Evolutionary conservation across 305 asterid genomes (phyloP), one percentile per base, ranked within the genome.

Genomic region (Fraxinus velutina): DNA sequence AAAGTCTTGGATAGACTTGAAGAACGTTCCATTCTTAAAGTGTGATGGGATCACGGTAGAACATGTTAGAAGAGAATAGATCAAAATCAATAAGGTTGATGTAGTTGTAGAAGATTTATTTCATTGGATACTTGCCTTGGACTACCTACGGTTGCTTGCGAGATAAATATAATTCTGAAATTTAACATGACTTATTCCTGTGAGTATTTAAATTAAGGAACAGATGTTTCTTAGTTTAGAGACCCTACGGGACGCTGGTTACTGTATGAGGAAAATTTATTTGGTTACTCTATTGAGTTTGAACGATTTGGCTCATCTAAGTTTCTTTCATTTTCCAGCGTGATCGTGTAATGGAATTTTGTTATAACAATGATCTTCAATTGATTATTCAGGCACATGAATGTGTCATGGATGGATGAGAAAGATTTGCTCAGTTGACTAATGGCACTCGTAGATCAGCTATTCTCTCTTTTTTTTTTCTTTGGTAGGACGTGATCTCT

Each of bases 341-440:
- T 22, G 98, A 93, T 72, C 97, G 99, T 70, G 99, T 96, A 13
- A 92, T 94, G 98, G 98, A 96, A 83, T 96, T 94, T 78, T 94
- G 98, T 81, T 93, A 92, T 83, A 94, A 94, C 89, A 96, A 96
- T 74, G 99, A 94, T 86, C 97, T 96, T 83, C 99, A 96, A 84
- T 89, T 96, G 86, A 96, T 96, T 79, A 97, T 96, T 79, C 90
- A 98, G 84, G 99, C 99, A 2, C 98, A 94, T 19, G 98, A 96
- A 87, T 93, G 99, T 70, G 99, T 96, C 86, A 94, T 96, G 99
- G 99, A 96, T 93, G 99, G 99, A 77, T 96, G 94, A 82, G 99
- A 96, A 86, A 90, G 98, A 86, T 96, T 93, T 90, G 99, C 99
- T 79, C 98, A 94, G 89, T 37, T 37, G 44, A 37, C 44, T 37